Conservation (phyloP, 495 filamentous ascomycete genomes). For the Pseudotulostoma volvatum region DNA sequence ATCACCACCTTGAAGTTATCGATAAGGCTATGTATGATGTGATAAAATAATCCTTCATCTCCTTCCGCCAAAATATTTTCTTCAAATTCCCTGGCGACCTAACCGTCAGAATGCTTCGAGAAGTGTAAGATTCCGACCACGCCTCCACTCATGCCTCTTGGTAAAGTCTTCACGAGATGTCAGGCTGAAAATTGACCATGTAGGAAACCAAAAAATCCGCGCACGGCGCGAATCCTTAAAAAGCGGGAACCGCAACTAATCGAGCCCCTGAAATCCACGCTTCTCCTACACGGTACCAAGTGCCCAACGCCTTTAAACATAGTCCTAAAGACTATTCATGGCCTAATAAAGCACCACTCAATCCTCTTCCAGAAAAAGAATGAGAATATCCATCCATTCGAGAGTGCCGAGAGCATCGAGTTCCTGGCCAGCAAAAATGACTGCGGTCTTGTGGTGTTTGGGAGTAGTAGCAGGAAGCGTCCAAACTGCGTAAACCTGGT, state of each 20-base stretch:
- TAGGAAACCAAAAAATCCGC: slow-evolving; percentile 83
- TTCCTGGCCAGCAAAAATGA: slow-evolving; percentile 96
- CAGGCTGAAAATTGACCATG: slow-evolving; percentile 7
- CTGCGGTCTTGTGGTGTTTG: slow-evolving; percentile 62
- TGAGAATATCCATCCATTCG: slow-evolving; percentile 72
- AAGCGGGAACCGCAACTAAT: slow-evolving; percentile 72
- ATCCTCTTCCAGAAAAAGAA: slow-evolving; percentile 95
- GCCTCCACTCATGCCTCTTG: neutral
- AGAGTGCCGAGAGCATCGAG: slow-evolving; percentile 68
- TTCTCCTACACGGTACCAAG: slow-evolving; percentile 72
- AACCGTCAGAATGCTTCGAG: slow-evolving; percentile 26
- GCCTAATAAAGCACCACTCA: slow-evolving; percentile 59
- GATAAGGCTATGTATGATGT: no score
- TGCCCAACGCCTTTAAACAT: slow-evolving; percentile 64
- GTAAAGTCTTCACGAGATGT: slow-evolving; percentile 1
- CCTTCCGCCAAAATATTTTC: no score
- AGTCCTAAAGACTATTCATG: slow-evolving; percentile 64
- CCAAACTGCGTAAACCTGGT: slow-evolving; percentile 76
- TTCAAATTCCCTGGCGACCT: no score
- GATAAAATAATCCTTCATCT: no score
- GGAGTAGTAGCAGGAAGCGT: slow-evolving; percentile 76
- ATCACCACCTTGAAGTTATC: no score
- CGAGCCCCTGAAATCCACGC: slow-evolving; percentile 74
- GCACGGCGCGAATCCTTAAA: slow-evolving; percentile 84
- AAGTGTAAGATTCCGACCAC: slow-evolving; percentile 25